Percentiles rank a stretch among this genome's conserved stretches.
Conservation (phyloP, 202 grass and related monocot genomes). For the Brachypodium distachyon region DNA sequence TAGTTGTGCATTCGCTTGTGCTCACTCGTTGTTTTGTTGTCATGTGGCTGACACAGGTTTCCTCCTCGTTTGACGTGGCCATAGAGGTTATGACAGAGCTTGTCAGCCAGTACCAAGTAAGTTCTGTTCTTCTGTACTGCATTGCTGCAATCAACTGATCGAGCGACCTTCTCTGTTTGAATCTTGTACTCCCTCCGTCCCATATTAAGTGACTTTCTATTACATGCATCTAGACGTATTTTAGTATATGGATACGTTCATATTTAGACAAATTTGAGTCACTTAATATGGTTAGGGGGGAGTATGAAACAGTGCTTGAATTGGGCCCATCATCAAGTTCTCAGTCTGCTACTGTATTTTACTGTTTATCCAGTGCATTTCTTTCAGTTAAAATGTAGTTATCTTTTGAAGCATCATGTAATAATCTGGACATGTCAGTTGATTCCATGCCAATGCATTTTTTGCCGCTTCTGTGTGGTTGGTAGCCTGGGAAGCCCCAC, state of each 20-base stretch:
- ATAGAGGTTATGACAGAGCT: constrained; percentile 92
- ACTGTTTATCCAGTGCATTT: background rate
- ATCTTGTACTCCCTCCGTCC: too few species aligned
- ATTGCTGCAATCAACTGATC: constrained; percentile 6
- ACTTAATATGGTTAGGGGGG: too few species aligned
- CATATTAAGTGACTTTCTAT: too few species aligned
- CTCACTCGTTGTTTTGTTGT: constrained; percentile 27
- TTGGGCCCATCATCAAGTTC: background rate
- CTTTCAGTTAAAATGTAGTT: background rate
- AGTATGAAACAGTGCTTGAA: background rate
- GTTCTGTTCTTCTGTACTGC: background rate
- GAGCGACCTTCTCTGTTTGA: constrained; percentile 1
- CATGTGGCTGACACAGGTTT: constrained; percentile 41
- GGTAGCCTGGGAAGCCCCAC: background rate
- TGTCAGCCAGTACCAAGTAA: constrained; percentile 81
- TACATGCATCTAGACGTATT: too few species aligned
- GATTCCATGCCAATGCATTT: background rate
- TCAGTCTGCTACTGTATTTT: background rate
- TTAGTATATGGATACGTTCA: too few species aligned
- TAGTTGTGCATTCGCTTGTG: constrained; percentile 9
- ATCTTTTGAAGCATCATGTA: background rate
- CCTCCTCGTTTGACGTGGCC: constrained; percentile 78
- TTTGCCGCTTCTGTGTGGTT: constrained; percentile 6
- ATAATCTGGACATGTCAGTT: background rate
- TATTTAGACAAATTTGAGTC: too few species aligned